Percentiles rank a stretch among this genome's conserved stretches.
Conservation (phyloP, 345 rosid genomes). For the Toxicodendron radicans region DNA sequence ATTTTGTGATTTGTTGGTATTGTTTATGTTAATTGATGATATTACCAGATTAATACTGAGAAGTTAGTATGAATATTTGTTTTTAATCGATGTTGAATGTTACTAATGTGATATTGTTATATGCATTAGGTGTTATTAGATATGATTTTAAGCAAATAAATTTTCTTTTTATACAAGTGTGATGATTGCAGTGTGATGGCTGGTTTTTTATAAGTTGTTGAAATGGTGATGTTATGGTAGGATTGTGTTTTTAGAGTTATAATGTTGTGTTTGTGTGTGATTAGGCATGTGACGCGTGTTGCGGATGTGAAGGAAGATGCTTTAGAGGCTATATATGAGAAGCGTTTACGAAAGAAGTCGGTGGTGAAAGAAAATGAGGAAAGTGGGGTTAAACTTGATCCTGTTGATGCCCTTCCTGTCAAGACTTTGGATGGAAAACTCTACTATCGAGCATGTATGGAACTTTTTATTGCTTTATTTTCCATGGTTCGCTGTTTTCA, state of each 20-base stretch:
- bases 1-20: background rate
- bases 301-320: conserved; percentile 59
- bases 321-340: conserved; percentile 77
- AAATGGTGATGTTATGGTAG: background rate
- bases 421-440: conserved; percentile 80
- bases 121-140: background rate
- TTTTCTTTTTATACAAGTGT: too few species aligned
- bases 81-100: background rate
- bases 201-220: background rate
- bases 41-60: too few species aligned
- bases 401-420: conserved; percentile 83
- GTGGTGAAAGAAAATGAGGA: conserved; percentile 42
- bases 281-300: conserved; percentile 67
- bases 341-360: conserved; percentile 46
- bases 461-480: background rate
- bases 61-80: too few species aligned
- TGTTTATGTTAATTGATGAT: too few species aligned
- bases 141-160: too few species aligned
- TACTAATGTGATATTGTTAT: background rate
- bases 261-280: background rate
- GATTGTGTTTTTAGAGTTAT: background rate
- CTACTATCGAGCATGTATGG: conserved; percentile 55
- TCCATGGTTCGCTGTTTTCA: background rate
- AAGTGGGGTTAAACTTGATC: conserved; percentile 45
- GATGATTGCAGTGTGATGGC: too few species aligned